A percentile compares a stretch with the other conserved stretches of the same genome.
Conservation (phyloP, 441 rosid genomes). For the Bocquillonia castaneifolia region DNA sequence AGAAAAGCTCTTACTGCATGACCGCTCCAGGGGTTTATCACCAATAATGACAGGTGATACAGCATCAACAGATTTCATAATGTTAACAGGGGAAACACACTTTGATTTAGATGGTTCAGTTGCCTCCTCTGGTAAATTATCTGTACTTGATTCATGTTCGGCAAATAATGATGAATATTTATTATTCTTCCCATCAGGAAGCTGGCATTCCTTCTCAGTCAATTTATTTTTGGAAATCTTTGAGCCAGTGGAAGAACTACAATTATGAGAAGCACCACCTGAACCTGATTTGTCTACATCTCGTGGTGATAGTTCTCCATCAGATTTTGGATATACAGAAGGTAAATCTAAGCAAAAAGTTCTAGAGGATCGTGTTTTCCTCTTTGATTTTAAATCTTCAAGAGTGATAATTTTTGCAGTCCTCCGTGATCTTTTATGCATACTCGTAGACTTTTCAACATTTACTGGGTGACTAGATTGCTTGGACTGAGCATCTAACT, state of each 20-base stretch:
- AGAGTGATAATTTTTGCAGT: slow-evolving; percentile 17
- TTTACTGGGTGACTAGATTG: slow-evolving; percentile 19
- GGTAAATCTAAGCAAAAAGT: slow-evolving; percentile 8
- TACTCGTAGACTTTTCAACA: slow-evolving; percentile 15
- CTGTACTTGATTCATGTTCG: slow-evolving; percentile 20
- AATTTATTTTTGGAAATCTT: slow-evolving; percentile 13
- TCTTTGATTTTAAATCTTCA: slow-evolving; percentile 31
- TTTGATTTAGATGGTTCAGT: slow-evolving; percentile 21
- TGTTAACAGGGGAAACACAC: slow-evolving; percentile 28
- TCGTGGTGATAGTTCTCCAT: slow-evolving; percentile 16
- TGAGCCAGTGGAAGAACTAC: slow-evolving; percentile 1
- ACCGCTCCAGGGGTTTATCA: slow-evolving; percentile 43
- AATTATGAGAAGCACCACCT: slow-evolving; percentile 3
- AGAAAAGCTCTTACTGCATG: slow-evolving; percentile 49
- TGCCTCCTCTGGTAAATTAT: slow-evolving; percentile 22
- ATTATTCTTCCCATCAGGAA: slow-evolving; percentile 17
- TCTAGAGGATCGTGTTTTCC: slow-evolving; percentile 26
- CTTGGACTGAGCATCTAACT: slow-evolving; percentile 24
- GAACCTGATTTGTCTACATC: slow-evolving; percentile 19
- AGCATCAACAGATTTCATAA: slow-evolving; percentile 33
- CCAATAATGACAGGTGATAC: slow-evolving; percentile 62
- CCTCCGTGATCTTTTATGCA: slow-evolving; percentile 29
- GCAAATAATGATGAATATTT: slow-evolving; percentile 20
- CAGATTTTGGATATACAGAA: slow-evolving; percentile 15
- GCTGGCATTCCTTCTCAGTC: slow-evolving; percentile 14